phyloP scores from a whole-genome alignment of 139 green algal species.

The Chlamydomonas sphaeroides region DNA sequence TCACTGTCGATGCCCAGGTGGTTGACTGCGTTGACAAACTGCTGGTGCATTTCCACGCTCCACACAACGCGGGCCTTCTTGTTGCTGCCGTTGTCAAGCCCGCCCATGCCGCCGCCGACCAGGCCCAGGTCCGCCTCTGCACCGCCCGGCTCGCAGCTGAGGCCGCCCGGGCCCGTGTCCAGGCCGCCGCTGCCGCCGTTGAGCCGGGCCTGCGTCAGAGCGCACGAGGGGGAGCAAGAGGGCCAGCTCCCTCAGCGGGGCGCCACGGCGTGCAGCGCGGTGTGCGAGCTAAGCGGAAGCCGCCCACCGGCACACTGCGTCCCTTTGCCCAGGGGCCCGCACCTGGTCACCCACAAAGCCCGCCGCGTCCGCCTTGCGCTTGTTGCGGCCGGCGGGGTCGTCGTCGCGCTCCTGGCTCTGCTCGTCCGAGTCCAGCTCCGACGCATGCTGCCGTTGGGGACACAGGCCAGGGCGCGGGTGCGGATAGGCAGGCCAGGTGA shows the following conservation, averaged over 20 bases:
- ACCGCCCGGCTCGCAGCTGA: neutral
- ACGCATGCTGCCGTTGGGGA: too few species aligned
- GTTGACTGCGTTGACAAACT: conserved; percentile 96
- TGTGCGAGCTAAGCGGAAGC: too few species aligned
- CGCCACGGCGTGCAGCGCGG: too few species aligned
- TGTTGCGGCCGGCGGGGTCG: conserved; percentile 26
- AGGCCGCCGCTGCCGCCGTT: too few species aligned
- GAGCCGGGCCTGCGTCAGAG: too few species aligned
- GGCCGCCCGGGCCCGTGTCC: neutral
- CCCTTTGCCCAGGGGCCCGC: too few species aligned
- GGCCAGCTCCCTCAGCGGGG: too few species aligned
- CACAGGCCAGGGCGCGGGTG: too few species aligned
- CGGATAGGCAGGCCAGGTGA: too few species aligned
- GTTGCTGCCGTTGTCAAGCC: conserved; percentile 46
- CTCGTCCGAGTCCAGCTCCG: conserved; percentile 52
- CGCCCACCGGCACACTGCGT: too few species aligned
- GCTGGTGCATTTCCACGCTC: conserved; percentile 95
- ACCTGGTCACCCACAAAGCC: conserved; percentile 17
- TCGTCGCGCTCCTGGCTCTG: conserved; percentile 48
- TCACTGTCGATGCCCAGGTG: conserved; percentile 94
- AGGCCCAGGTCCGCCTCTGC: neutral
- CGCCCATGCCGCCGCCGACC: neutral
- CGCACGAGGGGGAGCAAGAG: too few species aligned
- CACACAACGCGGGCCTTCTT: conserved; percentile 97
- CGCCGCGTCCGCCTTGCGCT: conserved; percentile 18